Evolutionary conservation across 257 asterid species (phyloP).

Genomic region (Linderniella brevidens): DNA sequence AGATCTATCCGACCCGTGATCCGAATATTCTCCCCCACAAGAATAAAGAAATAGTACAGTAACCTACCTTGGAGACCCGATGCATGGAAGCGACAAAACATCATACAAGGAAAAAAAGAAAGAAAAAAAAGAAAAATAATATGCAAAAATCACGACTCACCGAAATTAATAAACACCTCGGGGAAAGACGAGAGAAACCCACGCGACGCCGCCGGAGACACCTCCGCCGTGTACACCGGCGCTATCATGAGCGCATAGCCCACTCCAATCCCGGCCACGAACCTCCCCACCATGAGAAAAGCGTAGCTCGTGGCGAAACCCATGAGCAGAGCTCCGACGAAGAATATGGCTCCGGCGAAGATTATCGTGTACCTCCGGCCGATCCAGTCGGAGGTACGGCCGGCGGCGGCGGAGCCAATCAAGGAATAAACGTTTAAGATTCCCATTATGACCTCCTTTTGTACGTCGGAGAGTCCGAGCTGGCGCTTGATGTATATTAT

Average conservation of each 20-base stretch:
- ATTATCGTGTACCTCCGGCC: constrained; percentile 82
- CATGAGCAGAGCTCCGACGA: constrained; percentile 73
- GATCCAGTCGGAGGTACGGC: constrained; percentile 76
- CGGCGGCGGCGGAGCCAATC: constrained; percentile 77
- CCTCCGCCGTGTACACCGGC: constrained; percentile 91
- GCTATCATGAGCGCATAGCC: constrained; percentile 94
- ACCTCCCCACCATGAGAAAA: constrained; percentile 81
- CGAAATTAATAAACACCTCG: constrained; percentile 77
- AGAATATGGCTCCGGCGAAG: constrained; percentile 63
- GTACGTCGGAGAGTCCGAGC: constrained; percentile 15
- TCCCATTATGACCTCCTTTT: constrained; percentile 59
- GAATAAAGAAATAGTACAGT: no score
- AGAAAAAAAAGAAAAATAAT: not conserved
- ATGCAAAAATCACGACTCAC: constrained; percentile 13
- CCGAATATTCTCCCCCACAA: no score
- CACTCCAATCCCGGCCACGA: constrained; percentile 77
- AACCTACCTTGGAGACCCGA: no score
- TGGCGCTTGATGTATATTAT: constrained; percentile 35
- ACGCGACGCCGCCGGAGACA: constrained; percentile 76
- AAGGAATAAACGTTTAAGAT: constrained; percentile 51
- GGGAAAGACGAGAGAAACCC: constrained; percentile 90
- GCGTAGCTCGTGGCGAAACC: constrained; percentile 67
- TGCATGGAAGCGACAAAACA: not conserved
- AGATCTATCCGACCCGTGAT: no score
- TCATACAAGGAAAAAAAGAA: not conserved